Evolutionary conservation across 805 yeast genomes (phyloP), one percentile per base, ranked within the genome.

Genomic region (Cyberlindnera meyerae): DNA sequence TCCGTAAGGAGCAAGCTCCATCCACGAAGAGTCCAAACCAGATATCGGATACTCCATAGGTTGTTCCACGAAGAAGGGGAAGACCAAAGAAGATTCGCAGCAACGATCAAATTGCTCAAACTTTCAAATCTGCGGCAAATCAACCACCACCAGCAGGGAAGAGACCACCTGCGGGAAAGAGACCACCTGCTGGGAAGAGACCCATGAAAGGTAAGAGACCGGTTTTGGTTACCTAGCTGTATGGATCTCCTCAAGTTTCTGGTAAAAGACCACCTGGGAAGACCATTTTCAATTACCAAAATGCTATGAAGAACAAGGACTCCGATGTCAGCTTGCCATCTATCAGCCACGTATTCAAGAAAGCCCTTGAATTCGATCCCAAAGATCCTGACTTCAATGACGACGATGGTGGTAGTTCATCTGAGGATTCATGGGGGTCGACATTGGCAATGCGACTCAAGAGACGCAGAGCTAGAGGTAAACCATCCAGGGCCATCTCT

Each of bases 371-470:
- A n/a, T n/a, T n/a, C n/a, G n/a, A n/a, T n/a, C n/a, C 34, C 37
- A 29, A 26, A 20, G 22, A 20, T 20, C 22, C 21, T 7, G 8
- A 16, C 21, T 18, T 6, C 8, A 28, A 5, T 8, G 21, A 11
- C 12, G 11, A 30, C 26, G 18, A 21, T 6, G 22, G n/a, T 8
- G 32, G 9, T 11, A 18, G 22, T 17, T 20, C 22, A 20, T 20
- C 22, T 20, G 22, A 20, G 7, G 22, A 20, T 7, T 20, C n/a
- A n/a, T n/a, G n/a, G n/a, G n/a, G n/a, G n/a, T n/a, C 12, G 14
- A 8, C 11, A 18, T 20, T 11, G 4, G 22, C 27, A 18, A 36
- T 31, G 36, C 24, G 35, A 11, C 31, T 37, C 13, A 32, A 36
- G 24, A 33, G 24, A 21, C 20, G 27, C 13, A 22, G 14, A 11